Base-by-base conservation (phyloP, 1,284 basidiomycete species). In the Sanghuangporus sanghuang region DNA sequence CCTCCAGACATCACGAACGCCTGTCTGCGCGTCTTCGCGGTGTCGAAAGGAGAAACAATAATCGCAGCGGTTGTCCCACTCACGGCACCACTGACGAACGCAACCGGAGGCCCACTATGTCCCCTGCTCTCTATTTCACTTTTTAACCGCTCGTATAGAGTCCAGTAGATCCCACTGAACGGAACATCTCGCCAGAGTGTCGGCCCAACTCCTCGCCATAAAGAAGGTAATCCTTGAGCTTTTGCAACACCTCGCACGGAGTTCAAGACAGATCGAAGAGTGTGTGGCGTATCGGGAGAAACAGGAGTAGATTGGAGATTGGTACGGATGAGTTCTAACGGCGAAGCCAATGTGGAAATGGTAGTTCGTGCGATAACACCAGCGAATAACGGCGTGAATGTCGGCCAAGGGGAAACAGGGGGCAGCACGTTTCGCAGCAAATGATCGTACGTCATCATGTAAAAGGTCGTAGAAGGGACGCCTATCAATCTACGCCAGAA, bases 161-260 rank as follows among this genome's bases (percentile, higher is more conserved):
- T 86, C 91, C 95, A 96, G 71, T 97, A 97, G 53, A 96, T 80
- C 0, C 95, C 96, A 46, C 92, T 95, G 73, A 99, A 99, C 0
- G 96, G 96, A 1, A 99, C 96, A 70, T 99, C 96, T 63, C 96
- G 85, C 95, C 94, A 98, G 7, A 99, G 80, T 5, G 95, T 98
- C 3, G 96, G 86, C 0, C 90, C 90, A 3, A 99, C 81, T 0
- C 96, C 96, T 61, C 94, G 82, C 92, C 95, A 99, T 23, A 98
- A 81, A 55, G 86, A 89, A 18, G 77, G 72, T 6, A 88, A 70
- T 6, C 96, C 96, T 61, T 89, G 81, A 46, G 76, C 72, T 53
- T 79, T 80, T 8, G 89, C 86, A 16, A 93, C 75, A 2, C 70
- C 72, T n/a, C 83, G 80, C 70, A 95, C 73, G 57, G 90, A 83